Conservation (phyloP, 371 early-diverging fungal genomes). For the Zancudomyces culisetae region DNA sequence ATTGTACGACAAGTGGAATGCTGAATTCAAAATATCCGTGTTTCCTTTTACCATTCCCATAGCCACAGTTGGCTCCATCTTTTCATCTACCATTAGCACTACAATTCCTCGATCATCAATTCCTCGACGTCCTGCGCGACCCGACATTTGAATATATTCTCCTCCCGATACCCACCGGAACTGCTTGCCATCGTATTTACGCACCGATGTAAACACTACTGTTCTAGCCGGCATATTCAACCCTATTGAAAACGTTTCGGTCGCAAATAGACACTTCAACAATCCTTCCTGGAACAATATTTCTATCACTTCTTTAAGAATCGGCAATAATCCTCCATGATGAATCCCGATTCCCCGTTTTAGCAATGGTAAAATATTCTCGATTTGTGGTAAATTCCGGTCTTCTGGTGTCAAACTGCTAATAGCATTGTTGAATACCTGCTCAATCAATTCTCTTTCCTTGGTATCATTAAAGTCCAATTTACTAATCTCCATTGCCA, state of each 20-base stretch:
- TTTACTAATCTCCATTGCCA: constrained; percentile 81
- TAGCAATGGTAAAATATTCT: constrained; percentile 83
- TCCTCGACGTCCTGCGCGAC: constrained; percentile 95
- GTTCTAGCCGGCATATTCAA: constrained; percentile 99
- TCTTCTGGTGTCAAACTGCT: constrained; percentile 82
- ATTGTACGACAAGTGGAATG: constrained; percentile 97
- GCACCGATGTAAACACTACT: constrained; percentile 93
- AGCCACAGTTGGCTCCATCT: constrained; percentile 85
- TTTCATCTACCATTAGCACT: constrained; percentile 91
- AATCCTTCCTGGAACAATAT: constrained; percentile 98
- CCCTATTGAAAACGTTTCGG: constrained; percentile 99
- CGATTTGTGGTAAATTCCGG: constrained; percentile 84
- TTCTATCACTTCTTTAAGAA: constrained; percentile 98
- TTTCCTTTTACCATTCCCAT: constrained; percentile 90
- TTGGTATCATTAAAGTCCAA: constrained; percentile 80
- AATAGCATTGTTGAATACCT: constrained; percentile 90
- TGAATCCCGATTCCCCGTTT: constrained; percentile 98
- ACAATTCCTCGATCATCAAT: constrained; percentile 97
- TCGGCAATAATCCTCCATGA: constrained; percentile 97
- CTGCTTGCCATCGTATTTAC: constrained; percentile 93
- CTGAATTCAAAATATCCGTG: constrained; percentile 86
- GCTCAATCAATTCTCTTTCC: constrained; percentile 76
- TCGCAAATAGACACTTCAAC: constrained; percentile 98
- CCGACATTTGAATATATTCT: constrained; percentile 99
- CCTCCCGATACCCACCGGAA: constrained; percentile 83